Percentiles rank a stretch among this genome's conserved stretches.
These are phyloP conservation scores for Schoenoplectus triqueter DNA, from an alignment of 202 grass and related monocot species.

Conservation along the genomic window DNA sequence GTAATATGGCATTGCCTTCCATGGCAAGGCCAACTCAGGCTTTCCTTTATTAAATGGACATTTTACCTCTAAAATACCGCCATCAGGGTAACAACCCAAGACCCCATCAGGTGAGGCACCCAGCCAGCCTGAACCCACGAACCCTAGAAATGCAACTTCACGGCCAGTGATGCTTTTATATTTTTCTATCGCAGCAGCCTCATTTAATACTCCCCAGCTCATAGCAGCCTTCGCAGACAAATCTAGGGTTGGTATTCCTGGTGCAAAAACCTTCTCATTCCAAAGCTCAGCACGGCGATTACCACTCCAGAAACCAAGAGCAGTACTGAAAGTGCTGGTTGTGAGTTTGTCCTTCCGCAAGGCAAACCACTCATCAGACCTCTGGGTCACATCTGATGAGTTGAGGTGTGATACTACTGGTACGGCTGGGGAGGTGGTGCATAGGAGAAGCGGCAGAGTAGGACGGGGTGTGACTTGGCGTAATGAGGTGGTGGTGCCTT, in stretches of 20 bases:
- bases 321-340: conserved; percentile 94
- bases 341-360: conserved; percentile 97
- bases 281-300: conserved; percentile 80
- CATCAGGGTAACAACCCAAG: conserved; percentile 65
- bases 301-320: conserved; percentile 87
- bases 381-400: conserved; percentile 65
- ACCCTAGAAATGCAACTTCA: conserved; percentile 69
- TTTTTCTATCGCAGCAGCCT: conserved; percentile 67
- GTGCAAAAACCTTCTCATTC: conserved; percentile 86
- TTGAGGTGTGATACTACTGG: conserved; percentile 57
- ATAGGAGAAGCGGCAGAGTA: conserved; percentile 44
- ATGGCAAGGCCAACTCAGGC: conserved; percentile 84
- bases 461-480: conserved; percentile 49
- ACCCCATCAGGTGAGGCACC: conserved; percentile 94
- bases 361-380: conserved; percentile 97
- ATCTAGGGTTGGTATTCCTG: conserved; percentile 54
- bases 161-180: conserved; percentile 84
- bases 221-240: conserved; percentile 74
- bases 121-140: conserved; percentile 80
- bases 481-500: conserved; percentile 59
- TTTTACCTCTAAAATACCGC: conserved; percentile 94
- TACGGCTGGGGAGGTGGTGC: conserved; percentile 47
- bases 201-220: conserved; percentile 83
- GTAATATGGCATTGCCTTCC: conserved; percentile 81
- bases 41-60: conserved; percentile 98